Evolutionary conservation across 768 basidiomycete species (phyloP).

Genomic region (Filobasidium wieringae): DNA sequence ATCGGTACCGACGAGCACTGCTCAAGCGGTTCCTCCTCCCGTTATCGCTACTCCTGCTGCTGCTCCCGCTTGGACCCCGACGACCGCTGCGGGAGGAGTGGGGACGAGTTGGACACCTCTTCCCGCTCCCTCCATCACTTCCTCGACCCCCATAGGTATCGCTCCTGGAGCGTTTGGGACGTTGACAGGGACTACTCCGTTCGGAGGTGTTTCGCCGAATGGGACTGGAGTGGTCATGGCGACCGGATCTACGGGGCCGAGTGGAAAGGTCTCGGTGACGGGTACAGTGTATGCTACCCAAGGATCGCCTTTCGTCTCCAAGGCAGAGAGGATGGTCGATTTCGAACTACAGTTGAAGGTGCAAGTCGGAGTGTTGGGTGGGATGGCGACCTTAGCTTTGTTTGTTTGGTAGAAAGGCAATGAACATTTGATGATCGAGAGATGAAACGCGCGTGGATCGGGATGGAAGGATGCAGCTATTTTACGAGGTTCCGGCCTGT

Average conservation of each 20-base stretch:
- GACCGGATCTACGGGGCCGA: not conserved
- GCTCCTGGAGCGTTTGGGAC: not conserved
- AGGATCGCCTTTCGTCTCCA: not conserved
- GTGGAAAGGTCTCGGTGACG: not conserved
- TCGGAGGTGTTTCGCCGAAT: not conserved
- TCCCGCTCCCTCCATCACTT: not conserved
- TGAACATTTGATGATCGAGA: too few species aligned
- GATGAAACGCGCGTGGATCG: too few species aligned
- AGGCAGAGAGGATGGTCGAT: not conserved
- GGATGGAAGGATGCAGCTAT: too few species aligned
- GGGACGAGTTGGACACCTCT: not conserved
- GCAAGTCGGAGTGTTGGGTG: not conserved
- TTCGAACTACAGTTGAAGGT: not conserved
- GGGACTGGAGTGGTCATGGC: not conserved
- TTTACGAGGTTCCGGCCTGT: too few species aligned
- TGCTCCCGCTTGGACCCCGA: constrained; percentile 6
- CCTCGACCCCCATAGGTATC: not conserved
- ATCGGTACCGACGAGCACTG: not conserved
- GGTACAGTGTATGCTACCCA: not conserved
- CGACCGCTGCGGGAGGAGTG: not conserved
- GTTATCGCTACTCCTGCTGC: not conserved
- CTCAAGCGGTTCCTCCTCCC: not conserved
- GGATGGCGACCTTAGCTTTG: too few species aligned
- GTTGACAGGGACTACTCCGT: not conserved
- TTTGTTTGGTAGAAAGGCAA: too few species aligned